Base-by-base conservation (phyloP, 495 filamentous ascomycete species). In the Penicillium odoratum region DNA sequence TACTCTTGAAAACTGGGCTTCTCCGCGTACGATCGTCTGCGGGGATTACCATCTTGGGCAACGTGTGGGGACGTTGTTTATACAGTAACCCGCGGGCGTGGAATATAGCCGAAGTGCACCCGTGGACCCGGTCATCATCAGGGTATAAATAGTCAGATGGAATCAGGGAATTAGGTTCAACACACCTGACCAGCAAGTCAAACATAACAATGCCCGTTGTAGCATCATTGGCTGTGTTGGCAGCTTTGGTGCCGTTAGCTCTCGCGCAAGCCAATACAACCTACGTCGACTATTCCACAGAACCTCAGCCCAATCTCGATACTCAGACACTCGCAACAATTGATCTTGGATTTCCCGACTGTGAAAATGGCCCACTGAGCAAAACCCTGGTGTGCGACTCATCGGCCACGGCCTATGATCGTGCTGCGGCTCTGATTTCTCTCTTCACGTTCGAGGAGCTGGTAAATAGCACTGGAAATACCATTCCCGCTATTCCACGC, bases 391-490 rank as follows among this genome's bases (percentile, higher is more conserved):
- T 85, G 25, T 86, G 83, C 62, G 65, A 86, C 49, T 62, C 70
- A 0, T 75, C 72, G 1, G 74, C 74, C 3, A 67, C 65, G 13
- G 72, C 78, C 1, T 62, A 74, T 7, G 79, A 82, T 2, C 75
- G 82, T 57, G 82, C 80, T 0, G 69, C 67, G 21, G 71, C 71
- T 18, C 64, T 78, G 2, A 54, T 78, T n/a, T 71, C 74, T n/a
- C 58, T 74, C 25, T 70, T 76, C 30, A 78, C 79, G 0, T 67
- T 81, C 16, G 78, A 77, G 45, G 83, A 88, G 63, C 79, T 85
- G 33, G 76, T 84, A 26, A 83, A 81, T 38, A 83, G 82, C 57
- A 83, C 83, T 5, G 77, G 78, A 31, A 85, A 81, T 53, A 74
- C 69, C 3, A 76, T 74, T 13, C 79, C 79, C 0, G 82, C 83